Evolutionary conservation across 1,139 yeast genomes (phyloP).

Genomic region (Geotrichum bryndzae): DNA sequence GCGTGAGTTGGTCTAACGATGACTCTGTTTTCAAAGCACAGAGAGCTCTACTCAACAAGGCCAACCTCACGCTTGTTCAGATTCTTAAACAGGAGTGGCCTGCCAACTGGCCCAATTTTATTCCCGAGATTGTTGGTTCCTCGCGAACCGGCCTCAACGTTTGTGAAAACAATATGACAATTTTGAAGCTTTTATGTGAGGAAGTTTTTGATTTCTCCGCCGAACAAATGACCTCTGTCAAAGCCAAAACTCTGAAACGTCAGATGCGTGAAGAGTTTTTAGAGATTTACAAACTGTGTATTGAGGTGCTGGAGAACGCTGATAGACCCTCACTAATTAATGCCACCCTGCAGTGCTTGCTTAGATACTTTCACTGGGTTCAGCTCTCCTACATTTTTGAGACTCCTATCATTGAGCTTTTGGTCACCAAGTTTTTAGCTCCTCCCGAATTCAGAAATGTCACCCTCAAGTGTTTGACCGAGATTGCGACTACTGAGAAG

Average conservation of each 20-base stretch:
- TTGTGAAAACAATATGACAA: conserved; percentile 95
- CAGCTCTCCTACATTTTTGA: conserved; percentile 86
- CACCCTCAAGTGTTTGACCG: conserved; percentile 87
- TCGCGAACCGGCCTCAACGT: conserved; percentile 84
- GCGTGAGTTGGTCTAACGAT: conserved; percentile 82
- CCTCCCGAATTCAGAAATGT: conserved; percentile 79
- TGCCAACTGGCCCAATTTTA: conserved; percentile 93
- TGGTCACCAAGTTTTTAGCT: conserved; percentile 68
- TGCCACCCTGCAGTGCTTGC: conserved; percentile 77
- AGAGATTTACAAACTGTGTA: conserved; percentile 87
- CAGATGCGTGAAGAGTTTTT: conserved; percentile 89
- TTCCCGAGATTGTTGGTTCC: conserved; percentile 84
- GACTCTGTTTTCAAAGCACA: conserved; percentile 69
- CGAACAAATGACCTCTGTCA: conserved; percentile 95
- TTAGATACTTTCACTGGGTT: conserved; percentile 90
- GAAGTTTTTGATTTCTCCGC: conserved; percentile 93
- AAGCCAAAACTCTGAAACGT: conserved; percentile 72
- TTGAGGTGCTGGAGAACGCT: conserved; percentile 86
- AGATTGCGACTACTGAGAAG: conserved; percentile 65
- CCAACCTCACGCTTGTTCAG: conserved; percentile 88
- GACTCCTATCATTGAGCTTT: conserved; percentile 66
- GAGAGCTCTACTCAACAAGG: conserved; percentile 82
- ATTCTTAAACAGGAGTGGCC: conserved; percentile 99
- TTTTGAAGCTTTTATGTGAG: conserved; percentile 80
- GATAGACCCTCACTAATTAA: conserved; percentile 74